Base-by-base conservation (phyloP, 148 eudicot genomes). In the Vaccinium myrtillus region DNA sequence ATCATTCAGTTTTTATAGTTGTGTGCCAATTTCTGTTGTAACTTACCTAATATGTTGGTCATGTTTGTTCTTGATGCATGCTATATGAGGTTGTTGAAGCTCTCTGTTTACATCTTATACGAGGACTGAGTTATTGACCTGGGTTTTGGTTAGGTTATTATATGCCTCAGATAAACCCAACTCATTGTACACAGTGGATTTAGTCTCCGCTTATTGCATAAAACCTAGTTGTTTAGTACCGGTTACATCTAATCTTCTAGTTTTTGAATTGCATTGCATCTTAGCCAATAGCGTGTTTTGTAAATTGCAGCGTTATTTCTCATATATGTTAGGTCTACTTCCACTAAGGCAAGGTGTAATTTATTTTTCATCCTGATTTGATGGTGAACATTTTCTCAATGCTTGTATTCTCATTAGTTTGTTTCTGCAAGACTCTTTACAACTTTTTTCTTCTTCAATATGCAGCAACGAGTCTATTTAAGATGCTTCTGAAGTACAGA, bases 401-500 rank as follows among this genome's bases (percentile, higher is more conserved):
- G 50, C 21, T 78, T 78, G 10, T 23, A 77, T 51, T 54, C 32
- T 11, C 2, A 1, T 8, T 8, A 15, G 23, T 46, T 10, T 18
- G 7, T 21, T 49, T 49, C 19, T 58, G n/a, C 15, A 3, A 9
- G 27, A 19, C 27, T 76, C 79, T 48, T 78, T 19, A 78, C 43
- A 43, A 51, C 36, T 5, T 25, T 51, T 23, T 51, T 23, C 25
- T 51, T 46, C 2, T 61, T 59, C 36, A 50, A 30, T 65, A 53
- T 85, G 74, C 88, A 95, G 98, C 98, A 6, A 93, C 98, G 21
- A 94, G 85, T 84, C 90, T 95, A 9, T 94, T 91, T 86, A 95
- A 95, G 91, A 91, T 95, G 90, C 88, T 95, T 14, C 98, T 95
- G 53, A 95, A 94, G 84, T 95, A 95, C 86, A 92, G 98, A 79